Conservation (phyloP, 352 stramenopile species). For the Pythium coloratum region DNA sequence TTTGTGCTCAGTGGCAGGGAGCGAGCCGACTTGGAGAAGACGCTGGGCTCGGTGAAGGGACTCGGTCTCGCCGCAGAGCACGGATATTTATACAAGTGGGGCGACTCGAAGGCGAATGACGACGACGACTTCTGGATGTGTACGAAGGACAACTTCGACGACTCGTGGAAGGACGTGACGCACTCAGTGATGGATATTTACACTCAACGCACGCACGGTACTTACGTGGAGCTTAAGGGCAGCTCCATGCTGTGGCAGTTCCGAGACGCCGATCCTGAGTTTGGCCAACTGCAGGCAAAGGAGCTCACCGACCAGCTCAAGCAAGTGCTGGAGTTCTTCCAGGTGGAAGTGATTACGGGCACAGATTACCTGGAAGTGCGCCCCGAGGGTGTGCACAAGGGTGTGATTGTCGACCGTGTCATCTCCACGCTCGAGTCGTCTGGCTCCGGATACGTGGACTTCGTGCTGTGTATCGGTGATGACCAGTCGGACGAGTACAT, state of each 20-base stretch:
- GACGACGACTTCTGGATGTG: constrained; percentile 70
- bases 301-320: constrained; percentile 98
- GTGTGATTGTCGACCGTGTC: constrained; percentile 95
- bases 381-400: constrained; percentile 98
- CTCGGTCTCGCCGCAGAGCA: constrained; percentile 98
- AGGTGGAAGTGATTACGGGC: constrained; percentile 93
- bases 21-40: constrained; percentile 92
- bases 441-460: constrained; percentile 89
- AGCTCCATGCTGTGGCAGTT: constrained; percentile 99
- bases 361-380: constrained; percentile 93
- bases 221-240: constrained; percentile 99
- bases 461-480: constrained; percentile 97
- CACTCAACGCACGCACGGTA: constrained; percentile 97
- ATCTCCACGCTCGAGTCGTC: constrained; percentile 90
- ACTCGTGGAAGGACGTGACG: constrained; percentile 97
- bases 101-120: constrained; percentile 34
- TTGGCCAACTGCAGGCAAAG: constrained; percentile 98
- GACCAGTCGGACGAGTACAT: constrained; percentile 99
- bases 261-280: constrained; percentile 98
- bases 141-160: constrained; percentile 91
- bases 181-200: constrained; percentile 99
- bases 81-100: constrained; percentile 98
- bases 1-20: constrained; percentile 98
- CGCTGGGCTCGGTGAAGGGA: constrained; percentile 92
- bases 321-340: constrained; percentile 94